These are phyloP conservation scores for Daldinia grandis DNA, from an alignment of 495 filamentous ascomycete genomes.

Conservation along the genomic window DNA sequence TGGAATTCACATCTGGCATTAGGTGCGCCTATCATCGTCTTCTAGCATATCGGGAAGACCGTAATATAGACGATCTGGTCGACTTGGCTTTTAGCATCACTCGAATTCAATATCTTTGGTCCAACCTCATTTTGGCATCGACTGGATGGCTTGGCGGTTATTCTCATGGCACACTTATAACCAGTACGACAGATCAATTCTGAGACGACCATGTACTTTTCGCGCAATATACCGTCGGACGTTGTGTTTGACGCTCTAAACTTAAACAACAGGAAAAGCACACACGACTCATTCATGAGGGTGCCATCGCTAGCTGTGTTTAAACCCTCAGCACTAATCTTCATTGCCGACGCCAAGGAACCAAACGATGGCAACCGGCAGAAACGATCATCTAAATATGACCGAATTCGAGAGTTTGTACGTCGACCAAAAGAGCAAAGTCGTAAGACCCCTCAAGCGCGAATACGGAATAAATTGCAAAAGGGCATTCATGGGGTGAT, in stretches of 20 bases:
- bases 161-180: conserved; percentile 31
- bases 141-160: conserved; percentile 22
- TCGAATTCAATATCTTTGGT: conserved; percentile 5
- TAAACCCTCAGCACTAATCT: conserved; percentile 36
- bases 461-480: conserved; percentile 28
- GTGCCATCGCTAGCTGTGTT: conserved; percentile 39
- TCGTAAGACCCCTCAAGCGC: conserved; percentile 27
- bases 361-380: conserved; percentile 30
- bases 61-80: conserved; percentile 29
- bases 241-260: conserved; percentile 19
- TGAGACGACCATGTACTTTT: conserved; percentile 32
- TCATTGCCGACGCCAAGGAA: conserved; percentile 39
- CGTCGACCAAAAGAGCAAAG: conserved; percentile 34
- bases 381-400: conserved; percentile 25
- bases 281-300: conserved; percentile 20
- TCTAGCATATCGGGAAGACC: conserved; percentile 8
- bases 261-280: conserved; percentile 12
- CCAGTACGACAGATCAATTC: conserved; percentile 25
- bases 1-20: conserved; percentile 19
- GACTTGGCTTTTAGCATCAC: conserved; percentile 11
- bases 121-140: conserved; percentile 6
- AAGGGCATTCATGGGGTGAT: background rate
- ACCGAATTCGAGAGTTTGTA: conserved; percentile 30
- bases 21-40: conserved; percentile 21
- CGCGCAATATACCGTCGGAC: conserved; percentile 30